Evolutionary conservation across 2,329 filamentous ascomycete genomes (phyloP).

Genomic region (Annulohypoxylon truncatum): DNA sequence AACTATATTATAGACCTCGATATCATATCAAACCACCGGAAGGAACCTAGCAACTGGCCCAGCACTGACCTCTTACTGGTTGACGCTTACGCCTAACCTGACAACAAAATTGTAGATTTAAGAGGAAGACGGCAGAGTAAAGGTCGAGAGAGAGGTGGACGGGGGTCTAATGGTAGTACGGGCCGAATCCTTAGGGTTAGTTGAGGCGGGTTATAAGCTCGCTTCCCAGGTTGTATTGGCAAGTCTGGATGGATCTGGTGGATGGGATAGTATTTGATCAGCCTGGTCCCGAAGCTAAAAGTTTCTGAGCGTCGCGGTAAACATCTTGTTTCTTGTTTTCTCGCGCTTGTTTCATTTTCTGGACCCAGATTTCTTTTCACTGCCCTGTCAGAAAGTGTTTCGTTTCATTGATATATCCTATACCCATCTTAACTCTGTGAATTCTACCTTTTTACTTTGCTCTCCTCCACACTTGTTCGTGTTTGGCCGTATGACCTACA

Average conservation of each 20-base stretch:
- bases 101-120: slow-evolving; percentile 39
- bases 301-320: slow-evolving; percentile 36
- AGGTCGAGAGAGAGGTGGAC: slow-evolving; percentile 24
- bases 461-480: slow-evolving; percentile 21
- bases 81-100: slow-evolving; percentile 35
- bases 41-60: slow-evolving; percentile 31
- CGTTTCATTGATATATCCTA: slow-evolving; percentile 44
- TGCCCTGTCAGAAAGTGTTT: slow-evolving; percentile 32
- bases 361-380: slow-evolving; percentile 28
- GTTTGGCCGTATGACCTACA: slow-evolving; percentile 30
- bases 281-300: slow-evolving; percentile 34
- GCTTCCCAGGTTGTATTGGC: slow-evolving; percentile 35
- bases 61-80: slow-evolving; percentile 38
- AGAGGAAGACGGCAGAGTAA: slow-evolving; percentile 18
- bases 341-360: slow-evolving; percentile 42
- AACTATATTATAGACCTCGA: slow-evolving; percentile 41
- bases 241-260: slow-evolving; percentile 39
- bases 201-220: slow-evolving; percentile 41
- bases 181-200: slow-evolving; percentile 40
- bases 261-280: slow-evolving; percentile 37
- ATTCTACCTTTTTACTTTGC: slow-evolving; percentile 36
- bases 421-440: slow-evolving; percentile 36
- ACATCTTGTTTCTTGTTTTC: slow-evolving; percentile 37
- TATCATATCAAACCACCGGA: slow-evolving; percentile 37
- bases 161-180: slow-evolving; percentile 33